Conservation (phyloP, 768 basidiomycete genomes). For the Termitomyces sp. region DNA sequence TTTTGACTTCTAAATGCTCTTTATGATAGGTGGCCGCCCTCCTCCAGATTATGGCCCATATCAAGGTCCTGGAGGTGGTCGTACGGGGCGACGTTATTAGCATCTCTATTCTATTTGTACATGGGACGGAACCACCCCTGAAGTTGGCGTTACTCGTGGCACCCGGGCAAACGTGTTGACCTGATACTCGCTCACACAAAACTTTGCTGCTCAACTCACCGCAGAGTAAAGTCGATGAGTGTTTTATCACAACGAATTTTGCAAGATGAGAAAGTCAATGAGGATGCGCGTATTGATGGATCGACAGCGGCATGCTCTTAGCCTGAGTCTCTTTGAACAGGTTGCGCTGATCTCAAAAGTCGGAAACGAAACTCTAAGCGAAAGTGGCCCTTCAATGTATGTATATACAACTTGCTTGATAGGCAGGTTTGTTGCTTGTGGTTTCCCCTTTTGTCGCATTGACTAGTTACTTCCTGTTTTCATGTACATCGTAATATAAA, state of each 20-base stretch:
- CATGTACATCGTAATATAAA: not conserved
- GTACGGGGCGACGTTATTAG: constrained; percentile 21
- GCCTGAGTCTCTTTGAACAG: too few relatives aligned
- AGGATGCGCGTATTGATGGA: not conserved
- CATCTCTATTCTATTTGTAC: not conserved
- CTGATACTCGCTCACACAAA: not conserved
- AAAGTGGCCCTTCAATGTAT: not conserved
- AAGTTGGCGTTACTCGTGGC: not conserved
- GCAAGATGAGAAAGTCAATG: not conserved
- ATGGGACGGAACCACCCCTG: not conserved
- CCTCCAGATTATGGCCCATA: constrained; percentile 87
- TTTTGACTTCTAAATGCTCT: not conserved
- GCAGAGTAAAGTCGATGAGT: not conserved
- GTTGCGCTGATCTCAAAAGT: not conserved
- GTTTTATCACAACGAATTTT: not conserved
- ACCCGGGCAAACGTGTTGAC: not conserved
- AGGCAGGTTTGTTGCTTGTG: not conserved
- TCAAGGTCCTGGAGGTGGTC: constrained; percentile 54
- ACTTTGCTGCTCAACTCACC: not conserved
- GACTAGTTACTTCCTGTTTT: not conserved
- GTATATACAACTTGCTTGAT: not conserved
- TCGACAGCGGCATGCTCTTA: not conserved
- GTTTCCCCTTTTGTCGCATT: not conserved
- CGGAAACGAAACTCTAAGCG: not conserved
- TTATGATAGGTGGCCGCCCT: constrained; percentile 52